Conservation (phyloP, 2,329 filamentous ascomycete species). For the Aureobasidium sp. region DNA sequence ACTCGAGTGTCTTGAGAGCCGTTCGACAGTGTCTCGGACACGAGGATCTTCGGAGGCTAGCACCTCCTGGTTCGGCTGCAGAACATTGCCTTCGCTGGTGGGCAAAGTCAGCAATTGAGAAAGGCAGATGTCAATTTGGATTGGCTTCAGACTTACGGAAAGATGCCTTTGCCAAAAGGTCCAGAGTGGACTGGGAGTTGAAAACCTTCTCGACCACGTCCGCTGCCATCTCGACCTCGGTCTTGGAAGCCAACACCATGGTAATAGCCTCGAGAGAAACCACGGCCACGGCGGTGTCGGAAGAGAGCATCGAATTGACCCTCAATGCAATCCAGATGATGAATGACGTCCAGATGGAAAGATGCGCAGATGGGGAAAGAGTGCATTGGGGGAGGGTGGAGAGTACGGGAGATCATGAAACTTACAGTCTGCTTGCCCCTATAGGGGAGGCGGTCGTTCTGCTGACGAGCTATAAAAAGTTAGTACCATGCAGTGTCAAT, state of each 20-base stretch:
- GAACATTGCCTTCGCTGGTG: constrained; percentile 12
- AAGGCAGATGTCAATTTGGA: not conserved
- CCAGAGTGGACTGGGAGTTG: not conserved
- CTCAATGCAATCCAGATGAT: too few species aligned
- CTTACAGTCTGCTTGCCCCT: too few species aligned
- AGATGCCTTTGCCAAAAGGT: constrained; percentile 15
- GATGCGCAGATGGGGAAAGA: too few species aligned
- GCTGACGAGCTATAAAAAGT: too few species aligned
- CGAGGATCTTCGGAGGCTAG: constrained; percentile 19
- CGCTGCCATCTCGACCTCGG: constrained; percentile 21
- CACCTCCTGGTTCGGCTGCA: constrained; percentile 19
- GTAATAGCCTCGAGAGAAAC: constrained; percentile 12
- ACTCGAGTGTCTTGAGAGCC: constrained; percentile 26
- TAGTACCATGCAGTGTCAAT: too few species aligned
- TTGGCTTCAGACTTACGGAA: constrained; percentile 17
- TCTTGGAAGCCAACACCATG: constrained; percentile 19
- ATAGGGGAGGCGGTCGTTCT: too few species aligned
- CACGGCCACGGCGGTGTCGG: too few species aligned
- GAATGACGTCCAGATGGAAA: too few species aligned
- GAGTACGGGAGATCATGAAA: too few species aligned
- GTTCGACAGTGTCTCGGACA: constrained; percentile 19
- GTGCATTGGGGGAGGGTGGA: too few species aligned
- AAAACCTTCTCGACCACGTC: constrained; percentile 13
- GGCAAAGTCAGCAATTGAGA: not conserved
- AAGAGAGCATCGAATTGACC: too few species aligned